Conservation (phyloP, 495 filamentous ascomycete genomes). For the Cetradonia linearis region DNA sequence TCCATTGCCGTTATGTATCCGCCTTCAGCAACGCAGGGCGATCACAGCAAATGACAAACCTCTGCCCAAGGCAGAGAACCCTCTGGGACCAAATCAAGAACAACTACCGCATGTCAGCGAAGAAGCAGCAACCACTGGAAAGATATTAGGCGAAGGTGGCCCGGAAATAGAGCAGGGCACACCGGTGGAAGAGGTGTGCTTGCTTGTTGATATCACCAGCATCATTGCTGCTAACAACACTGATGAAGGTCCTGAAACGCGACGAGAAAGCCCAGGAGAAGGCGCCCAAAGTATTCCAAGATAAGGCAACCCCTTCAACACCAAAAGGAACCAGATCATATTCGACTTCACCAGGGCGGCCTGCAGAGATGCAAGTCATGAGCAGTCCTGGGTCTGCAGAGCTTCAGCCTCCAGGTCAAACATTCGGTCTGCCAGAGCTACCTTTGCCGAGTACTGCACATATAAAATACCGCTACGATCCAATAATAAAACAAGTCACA, state of each 20-base stretch:
- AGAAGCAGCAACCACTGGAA: conserved; percentile 49
- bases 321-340: conserved; percentile 45
- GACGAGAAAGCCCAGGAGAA: conserved; percentile 53
- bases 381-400: conserved; percentile 34
- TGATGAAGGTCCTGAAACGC: conserved; percentile 50
- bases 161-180: conserved; percentile 59
- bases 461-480: conserved; percentile 68
- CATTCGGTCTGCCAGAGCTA: conserved; percentile 61
- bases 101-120: conserved; percentile 52
- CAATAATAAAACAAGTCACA: conserved; percentile 72
- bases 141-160: conserved; percentile 42
- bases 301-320: conserved; percentile 36
- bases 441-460: conserved; percentile 43
- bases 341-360: conserved; percentile 43
- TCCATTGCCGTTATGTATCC: conserved; percentile 17
- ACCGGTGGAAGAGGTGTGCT: conserved; percentile 52
- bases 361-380: conserved; percentile 26
- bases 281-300: conserved; percentile 58
- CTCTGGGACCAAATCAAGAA: conserved; percentile 43
- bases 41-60: conserved; percentile 36
- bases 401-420: conserved; percentile 45
- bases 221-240: conserved; percentile 17
- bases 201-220: background rate
- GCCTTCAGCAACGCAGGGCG: conserved; percentile 13
- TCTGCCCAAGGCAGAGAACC: conserved; percentile 28